phyloP scores from a whole-genome alignment of 2,329 filamentous ascomycete genomes.

The Cercospora brassicicola region DNA sequence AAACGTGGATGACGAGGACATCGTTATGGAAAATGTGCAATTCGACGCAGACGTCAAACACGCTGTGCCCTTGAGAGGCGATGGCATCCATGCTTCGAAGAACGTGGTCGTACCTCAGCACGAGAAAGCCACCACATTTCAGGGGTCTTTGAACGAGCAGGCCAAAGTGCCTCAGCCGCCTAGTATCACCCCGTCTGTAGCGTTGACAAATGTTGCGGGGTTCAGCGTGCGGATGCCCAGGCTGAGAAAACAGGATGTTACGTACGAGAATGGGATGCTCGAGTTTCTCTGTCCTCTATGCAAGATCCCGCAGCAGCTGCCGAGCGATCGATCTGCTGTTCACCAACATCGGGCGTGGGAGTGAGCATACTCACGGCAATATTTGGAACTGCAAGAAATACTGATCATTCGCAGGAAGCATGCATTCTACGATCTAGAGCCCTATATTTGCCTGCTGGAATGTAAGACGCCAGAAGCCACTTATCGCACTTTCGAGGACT shows the following conservation, averaged over 20 bases:
- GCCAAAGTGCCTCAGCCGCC: neutral
- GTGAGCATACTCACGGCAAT: neutral
- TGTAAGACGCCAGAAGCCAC: neutral
- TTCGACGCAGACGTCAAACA: neutral
- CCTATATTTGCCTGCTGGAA: neutral
- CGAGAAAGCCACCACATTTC: neutral
- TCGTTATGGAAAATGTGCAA: neutral
- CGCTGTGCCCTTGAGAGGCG: neutral
- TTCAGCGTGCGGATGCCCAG: neutral
- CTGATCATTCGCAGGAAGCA: neutral
- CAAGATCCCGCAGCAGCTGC: neutral
- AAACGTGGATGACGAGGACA: neutral
- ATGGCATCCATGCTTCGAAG: neutral
- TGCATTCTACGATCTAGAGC: neutral
- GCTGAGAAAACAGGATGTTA: neutral
- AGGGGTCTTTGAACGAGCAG: neutral
- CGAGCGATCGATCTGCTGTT: neutral
- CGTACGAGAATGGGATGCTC: neutral
- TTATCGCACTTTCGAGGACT: neutral
- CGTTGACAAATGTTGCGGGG: neutral
- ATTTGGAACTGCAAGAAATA: neutral
- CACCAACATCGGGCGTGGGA: neutral
- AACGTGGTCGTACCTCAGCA: neutral
- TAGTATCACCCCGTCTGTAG: neutral
- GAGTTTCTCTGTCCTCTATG: neutral